phyloP scores from a whole-genome alignment of 495 filamentous ascomycete species.

The Hypoxylon lienhwacheense region DNA sequence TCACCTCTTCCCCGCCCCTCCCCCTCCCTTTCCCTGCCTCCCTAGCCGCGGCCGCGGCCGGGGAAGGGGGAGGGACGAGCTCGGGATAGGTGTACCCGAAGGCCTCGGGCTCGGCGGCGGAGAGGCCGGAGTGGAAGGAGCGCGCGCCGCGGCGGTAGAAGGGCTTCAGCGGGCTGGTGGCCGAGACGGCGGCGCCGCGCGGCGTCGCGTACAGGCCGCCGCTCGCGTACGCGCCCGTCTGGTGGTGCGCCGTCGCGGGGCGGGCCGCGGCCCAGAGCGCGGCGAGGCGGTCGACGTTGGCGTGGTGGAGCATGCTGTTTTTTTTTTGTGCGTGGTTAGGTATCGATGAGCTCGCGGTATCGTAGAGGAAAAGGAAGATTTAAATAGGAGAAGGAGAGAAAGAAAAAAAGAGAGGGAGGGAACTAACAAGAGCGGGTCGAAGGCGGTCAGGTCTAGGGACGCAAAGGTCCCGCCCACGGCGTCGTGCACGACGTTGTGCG shows the following conservation, averaged over 20 bases:
- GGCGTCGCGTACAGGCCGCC: constrained; percentile 41
- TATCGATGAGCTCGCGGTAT: not conserved
- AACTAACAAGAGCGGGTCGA: constrained; percentile 46
- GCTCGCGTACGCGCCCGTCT: constrained; percentile 23
- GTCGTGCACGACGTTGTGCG: constrained; percentile 42
- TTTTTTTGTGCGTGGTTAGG: no score
- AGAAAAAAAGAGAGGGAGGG: not conserved
- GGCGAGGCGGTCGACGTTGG: constrained; percentile 53
- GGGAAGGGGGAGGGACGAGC: constrained; percentile 6
- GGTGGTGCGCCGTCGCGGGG: constrained; percentile 37
- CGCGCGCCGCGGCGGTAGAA: constrained; percentile 42
- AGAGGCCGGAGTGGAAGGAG: constrained; percentile 46
- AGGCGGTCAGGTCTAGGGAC: constrained; percentile 38
- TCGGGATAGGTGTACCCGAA: constrained; percentile 57
- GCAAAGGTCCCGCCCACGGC: constrained; percentile 39
- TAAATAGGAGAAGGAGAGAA: not conserved
- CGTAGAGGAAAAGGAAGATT: not conserved
- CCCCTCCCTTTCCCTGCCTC: constrained; percentile 2
- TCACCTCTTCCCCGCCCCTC: constrained; percentile 18
- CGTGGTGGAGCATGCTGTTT: constrained; percentile 46
- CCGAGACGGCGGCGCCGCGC: constrained; percentile 35
- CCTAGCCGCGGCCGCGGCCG: constrained; percentile 23
- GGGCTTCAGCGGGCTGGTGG: constrained; percentile 48
- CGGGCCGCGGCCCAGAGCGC: constrained; percentile 49
- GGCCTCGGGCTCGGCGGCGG: constrained; percentile 29